Evolutionary conservation across 106 monocot genomes (phyloP), one percentile per base, ranked within the genome.

Genomic region (Xerophyta viscosa): DNA sequence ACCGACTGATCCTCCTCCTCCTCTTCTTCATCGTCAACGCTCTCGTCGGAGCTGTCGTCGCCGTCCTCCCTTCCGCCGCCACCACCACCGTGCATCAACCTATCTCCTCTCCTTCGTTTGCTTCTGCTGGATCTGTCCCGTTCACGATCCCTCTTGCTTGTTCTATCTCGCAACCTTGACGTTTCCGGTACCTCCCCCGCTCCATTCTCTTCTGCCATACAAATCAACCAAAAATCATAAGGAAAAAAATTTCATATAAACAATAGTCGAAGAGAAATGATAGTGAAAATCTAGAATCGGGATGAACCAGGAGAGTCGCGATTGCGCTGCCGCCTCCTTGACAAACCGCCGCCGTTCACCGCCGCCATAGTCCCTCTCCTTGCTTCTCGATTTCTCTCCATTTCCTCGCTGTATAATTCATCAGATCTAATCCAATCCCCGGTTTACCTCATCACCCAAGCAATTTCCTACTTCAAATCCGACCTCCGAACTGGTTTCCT

Each of bases 21-120:
- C 0, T 94, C 96, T 9, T 98, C 96, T 0, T 86, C 84, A 1
- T 89, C 82, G 8, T 75, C 86, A 3, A 77, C 24, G 56, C 82
- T 90, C 22, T 83, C 86, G 8, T 86, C 89, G 5, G 85, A 79
- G 52, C 56, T 82, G 14, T 77, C 80, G 2, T 64, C 79, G 19
- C 61, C 71, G 13, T 80, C 80, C 4, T 60, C 76, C 24, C 57
- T 67, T 19, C 81, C 85, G 8, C 73, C 81, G 25, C 72, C 39
- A 19, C 62, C 60, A 19, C 77, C 57, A 11, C 68, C 76, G 63
- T 77, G 81, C 52, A 83, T 49, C 65, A 74, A 27, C 69, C 72
- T 72, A 31, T 90, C 96, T 13, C 78, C 82, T 61, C 79, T 68
- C 69, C 96, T 73, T 64, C 86, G 57, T 80, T 86, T 82, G 44